Percentiles rank a stretch among this genome's conserved stretches.
Evolutionary conservation across 139 green algal genomes (phyloP).

Genomic region (Micractinium conductrix): DNA sequence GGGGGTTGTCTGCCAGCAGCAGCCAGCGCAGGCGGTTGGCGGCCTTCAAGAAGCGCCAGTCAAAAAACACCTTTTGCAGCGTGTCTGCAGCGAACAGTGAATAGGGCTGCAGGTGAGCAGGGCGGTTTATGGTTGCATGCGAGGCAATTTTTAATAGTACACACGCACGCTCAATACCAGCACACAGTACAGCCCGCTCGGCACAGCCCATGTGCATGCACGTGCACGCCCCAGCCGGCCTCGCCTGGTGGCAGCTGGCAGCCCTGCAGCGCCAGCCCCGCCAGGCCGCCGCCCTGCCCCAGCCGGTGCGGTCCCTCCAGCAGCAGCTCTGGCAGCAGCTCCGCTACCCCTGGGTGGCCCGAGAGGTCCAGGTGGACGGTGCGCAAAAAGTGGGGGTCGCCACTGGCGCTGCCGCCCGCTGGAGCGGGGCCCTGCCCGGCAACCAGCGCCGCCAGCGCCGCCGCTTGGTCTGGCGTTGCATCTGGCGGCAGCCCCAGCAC

Average conservation of each 20-base stretch:
- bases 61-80: not conserved
- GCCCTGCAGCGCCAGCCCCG: slow-evolving; percentile 11
- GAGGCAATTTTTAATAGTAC: no score
- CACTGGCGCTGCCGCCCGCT: not conserved
- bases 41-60: not conserved
- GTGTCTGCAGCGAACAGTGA: not conserved
- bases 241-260: slow-evolving; percentile 17
- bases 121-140: not conserved
- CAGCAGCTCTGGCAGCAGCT: slow-evolving; percentile 2
- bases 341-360: not conserved
- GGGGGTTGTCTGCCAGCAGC: slow-evolving; percentile 19
- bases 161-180: no score
- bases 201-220: no score
- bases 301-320: not conserved
- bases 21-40: not conserved
- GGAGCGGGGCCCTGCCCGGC: not conserved
- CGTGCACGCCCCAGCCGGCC: no score
- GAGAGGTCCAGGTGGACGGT: slow-evolving; percentile 22
- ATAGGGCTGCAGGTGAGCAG: not conserved
- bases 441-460: not conserved
- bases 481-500: not conserved
- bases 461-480: not conserved
- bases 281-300: not conserved
- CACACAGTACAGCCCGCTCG: no score
- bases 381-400: not conserved